Conservation (phyloP, 768 basidiomycete genomes). For the Cystofilobasidium ferigula region DNA sequence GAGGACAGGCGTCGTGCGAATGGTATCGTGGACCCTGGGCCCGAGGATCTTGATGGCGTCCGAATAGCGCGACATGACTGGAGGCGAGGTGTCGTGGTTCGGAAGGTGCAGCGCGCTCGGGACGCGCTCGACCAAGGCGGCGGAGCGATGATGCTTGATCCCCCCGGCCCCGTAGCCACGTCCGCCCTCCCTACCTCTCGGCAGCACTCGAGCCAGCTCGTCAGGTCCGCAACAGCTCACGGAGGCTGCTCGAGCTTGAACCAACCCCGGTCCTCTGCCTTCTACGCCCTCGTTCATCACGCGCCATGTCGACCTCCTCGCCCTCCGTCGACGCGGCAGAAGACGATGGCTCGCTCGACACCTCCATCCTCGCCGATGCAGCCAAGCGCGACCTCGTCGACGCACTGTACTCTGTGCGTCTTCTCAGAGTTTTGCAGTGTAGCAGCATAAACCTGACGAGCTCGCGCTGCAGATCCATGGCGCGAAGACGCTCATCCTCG, state of each 20-base stretch:
- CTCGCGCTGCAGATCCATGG: conserved; percentile 43
- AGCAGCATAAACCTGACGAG: too few species aligned
- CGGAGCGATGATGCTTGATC: too few species aligned
- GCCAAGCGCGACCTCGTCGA: conserved; percentile 17
- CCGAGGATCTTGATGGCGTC: conserved; percentile 16
- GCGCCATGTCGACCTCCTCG: not conserved
- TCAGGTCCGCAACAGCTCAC: too few species aligned
- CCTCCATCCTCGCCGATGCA: not conserved
- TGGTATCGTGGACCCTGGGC: conserved; percentile 12
- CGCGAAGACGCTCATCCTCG: conserved; percentile 91
- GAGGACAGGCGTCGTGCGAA: conserved; percentile 45
- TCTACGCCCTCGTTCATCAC: too few species aligned
- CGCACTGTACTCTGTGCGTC: conserved; percentile 19
- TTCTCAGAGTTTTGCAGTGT: not conserved
- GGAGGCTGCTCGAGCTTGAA: not conserved
- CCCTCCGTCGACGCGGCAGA: not conserved
- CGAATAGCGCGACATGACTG: conserved; percentile 21
- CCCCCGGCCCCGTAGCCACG: too few species aligned
- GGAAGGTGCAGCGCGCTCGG: not conserved
- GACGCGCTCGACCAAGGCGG: too few species aligned
- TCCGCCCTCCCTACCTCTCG: too few species aligned
- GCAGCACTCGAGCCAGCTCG: too few species aligned
- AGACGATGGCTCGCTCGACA: conserved; percentile 9
- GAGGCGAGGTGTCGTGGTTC: not conserved
- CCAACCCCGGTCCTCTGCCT: not conserved